phyloP scores from a whole-genome alignment of 495 filamentous ascomycete genomes.

The Aspergillus baeticus region DNA sequence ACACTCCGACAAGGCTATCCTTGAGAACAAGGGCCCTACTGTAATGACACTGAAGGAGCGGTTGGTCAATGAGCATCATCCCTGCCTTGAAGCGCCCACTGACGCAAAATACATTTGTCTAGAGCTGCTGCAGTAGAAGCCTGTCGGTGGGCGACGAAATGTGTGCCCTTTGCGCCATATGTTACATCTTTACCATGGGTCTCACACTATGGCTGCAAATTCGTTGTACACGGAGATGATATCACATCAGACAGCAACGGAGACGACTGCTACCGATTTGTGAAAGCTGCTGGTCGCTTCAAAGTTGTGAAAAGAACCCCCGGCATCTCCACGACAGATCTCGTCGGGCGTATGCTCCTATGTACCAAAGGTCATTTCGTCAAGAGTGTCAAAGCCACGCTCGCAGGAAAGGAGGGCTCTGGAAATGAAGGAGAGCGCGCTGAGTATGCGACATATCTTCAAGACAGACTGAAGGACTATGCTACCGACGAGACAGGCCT shows the following conservation, averaged over 20 bases:
- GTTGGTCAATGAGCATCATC: slow-evolving; percentile 36
- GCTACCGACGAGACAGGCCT: slow-evolving; percentile 79
- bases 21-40: slow-evolving; percentile 95
- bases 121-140: slow-evolving; percentile 83
- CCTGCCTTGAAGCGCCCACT: slow-evolving; percentile 19
- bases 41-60: slow-evolving; percentile 94
- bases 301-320: slow-evolving; percentile 94
- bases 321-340: slow-evolving; percentile 93
- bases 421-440: slow-evolving; percentile 65
- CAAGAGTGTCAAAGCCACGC: slow-evolving; percentile 62
- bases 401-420: slow-evolving; percentile 70
- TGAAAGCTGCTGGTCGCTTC: slow-evolving; percentile 89
- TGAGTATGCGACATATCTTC: slow-evolving; percentile 58
- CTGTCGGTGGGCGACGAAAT: slow-evolving; percentile 87
- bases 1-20: slow-evolving; percentile 91
- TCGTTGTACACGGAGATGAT: slow-evolving; percentile 90
- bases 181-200: slow-evolving; percentile 94
- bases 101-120: slow-evolving; percentile 12
- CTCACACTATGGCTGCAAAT: slow-evolving; percentile 86
- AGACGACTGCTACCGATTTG: slow-evolving; percentile 95
- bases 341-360: slow-evolving; percentile 94
- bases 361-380: slow-evolving; percentile 90
- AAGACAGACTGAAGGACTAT: slow-evolving; percentile 74
- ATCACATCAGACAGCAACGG: slow-evolving; percentile 82
- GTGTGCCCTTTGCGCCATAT: slow-evolving; percentile 86